Percentiles rank a stretch among this genome's conserved stretches.
phyloP scores from a whole-genome alignment of 192 early-diverging fungal genomes.

The Nowakowskiella sp. region DNA sequence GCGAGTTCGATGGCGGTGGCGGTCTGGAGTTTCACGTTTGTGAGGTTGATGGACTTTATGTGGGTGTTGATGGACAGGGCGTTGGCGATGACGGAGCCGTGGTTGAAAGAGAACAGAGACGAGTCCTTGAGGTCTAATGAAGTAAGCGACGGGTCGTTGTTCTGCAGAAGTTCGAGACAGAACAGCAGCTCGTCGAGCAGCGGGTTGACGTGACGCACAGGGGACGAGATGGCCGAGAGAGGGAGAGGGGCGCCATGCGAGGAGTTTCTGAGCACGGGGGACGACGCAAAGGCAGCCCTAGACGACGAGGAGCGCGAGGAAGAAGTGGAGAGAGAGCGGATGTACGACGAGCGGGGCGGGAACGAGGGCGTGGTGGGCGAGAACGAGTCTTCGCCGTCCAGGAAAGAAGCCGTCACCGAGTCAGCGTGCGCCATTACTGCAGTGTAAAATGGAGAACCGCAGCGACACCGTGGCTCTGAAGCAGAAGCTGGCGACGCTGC shows the following conservation, averaged over 20 bases:
- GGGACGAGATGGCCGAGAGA: conserved; percentile 23
- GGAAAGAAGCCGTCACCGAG: too few species aligned
- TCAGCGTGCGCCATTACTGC: too few species aligned
- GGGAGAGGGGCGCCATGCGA: conserved; percentile 28
- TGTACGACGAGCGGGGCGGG: too few species aligned
- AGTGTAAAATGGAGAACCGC: too few species aligned
- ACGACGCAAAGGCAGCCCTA: neutral
- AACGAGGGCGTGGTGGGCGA: too few species aligned
- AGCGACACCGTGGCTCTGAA: too few species aligned
- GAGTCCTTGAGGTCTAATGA: conserved; percentile 41
- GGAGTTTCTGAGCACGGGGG: conserved; percentile 21
- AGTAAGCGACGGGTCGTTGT: conserved; percentile 31
- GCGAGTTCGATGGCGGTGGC: conserved; percentile 30
- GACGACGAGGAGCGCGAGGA: too few species aligned
- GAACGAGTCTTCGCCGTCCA: too few species aligned
- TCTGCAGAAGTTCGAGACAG: conserved; percentile 24
- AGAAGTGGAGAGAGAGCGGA: too few species aligned
- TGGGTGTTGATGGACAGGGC: conserved; percentile 33
- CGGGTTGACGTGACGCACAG: conserved; percentile 39
- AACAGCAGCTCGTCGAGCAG: conserved; percentile 41
- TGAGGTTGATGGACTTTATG: conserved; percentile 29
- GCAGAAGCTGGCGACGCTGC: too few species aligned
- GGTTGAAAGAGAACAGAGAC: conserved; percentile 22
- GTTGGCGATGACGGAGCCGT: conserved; percentile 29
- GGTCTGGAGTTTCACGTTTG: conserved; percentile 19